These are phyloP conservation scores for Gossypium bickii DNA, from an alignment of 345 rosid species.

Conservation along the genomic window DNA sequence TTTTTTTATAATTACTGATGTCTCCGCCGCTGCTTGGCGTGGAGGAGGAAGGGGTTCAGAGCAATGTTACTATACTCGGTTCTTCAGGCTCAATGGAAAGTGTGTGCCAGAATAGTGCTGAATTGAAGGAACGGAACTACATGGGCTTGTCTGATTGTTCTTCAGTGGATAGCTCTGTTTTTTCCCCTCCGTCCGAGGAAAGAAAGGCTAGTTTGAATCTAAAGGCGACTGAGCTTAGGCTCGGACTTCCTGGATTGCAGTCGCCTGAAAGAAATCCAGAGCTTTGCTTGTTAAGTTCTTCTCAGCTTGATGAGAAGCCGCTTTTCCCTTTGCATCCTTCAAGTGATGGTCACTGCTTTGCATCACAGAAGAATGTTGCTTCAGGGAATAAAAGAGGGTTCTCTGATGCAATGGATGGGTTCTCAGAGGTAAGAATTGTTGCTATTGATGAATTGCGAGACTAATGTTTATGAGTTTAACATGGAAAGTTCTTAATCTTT, in stretches of 20 bases:
- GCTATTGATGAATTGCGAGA: background rate
- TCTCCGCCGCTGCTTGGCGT: slow-evolving; percentile 48
- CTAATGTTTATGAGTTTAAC: slow-evolving; percentile 13
- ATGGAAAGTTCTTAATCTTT: slow-evolving; percentile 17
- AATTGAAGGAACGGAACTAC: slow-evolving; percentile 50
- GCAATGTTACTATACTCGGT: slow-evolving; percentile 37
- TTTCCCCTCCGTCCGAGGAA: slow-evolving; percentile 26
- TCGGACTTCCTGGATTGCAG: slow-evolving; percentile 71
- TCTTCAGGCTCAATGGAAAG: slow-evolving; percentile 41
- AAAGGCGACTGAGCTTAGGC: slow-evolving; percentile 68
- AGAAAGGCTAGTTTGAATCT: slow-evolving; percentile 42
- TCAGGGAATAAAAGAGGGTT: slow-evolving; percentile 68
- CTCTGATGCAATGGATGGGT: slow-evolving; percentile 54
- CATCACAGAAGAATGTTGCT: slow-evolving; percentile 38
- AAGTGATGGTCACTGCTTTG: slow-evolving; percentile 35
- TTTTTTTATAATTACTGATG: slow-evolving; percentile 33
- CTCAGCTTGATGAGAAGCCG: slow-evolving; percentile 47
- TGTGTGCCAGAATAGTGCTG: slow-evolving; percentile 35
- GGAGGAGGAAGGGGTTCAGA: slow-evolving; percentile 43
- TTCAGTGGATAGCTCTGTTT: slow-evolving; percentile 38
- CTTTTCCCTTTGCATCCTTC: slow-evolving; percentile 57
- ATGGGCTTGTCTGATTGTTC: slow-evolving; percentile 53
- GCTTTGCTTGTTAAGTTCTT: slow-evolving; percentile 26
- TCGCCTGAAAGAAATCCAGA: slow-evolving; percentile 46
- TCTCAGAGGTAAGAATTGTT: slow-evolving; percentile 39